These are phyloP conservation scores for Maudiozyma turicensis DNA, from an alignment of 805 yeast genomes.

Conservation along the genomic window DNA sequence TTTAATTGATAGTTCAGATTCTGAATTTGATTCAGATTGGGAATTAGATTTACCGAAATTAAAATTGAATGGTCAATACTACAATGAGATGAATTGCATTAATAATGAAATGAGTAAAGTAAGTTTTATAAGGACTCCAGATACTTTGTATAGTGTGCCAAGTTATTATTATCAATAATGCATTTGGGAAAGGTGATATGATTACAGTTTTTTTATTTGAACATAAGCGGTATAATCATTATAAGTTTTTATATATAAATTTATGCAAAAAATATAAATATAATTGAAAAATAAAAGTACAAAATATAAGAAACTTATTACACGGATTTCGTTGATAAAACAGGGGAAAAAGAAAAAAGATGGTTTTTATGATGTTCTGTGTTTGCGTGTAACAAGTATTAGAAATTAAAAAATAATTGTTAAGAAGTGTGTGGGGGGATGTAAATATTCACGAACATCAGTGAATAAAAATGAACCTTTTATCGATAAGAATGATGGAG, in stretches of 20 bases:
- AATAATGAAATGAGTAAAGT: slow-evolving; percentile 4
- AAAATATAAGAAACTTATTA: neutral
- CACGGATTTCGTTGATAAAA: neutral
- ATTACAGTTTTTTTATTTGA: neutral
- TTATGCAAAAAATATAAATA: neutral
- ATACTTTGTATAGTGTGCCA: slow-evolving; percentile 7
- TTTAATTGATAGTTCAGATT: neutral
- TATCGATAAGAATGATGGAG: neutral
- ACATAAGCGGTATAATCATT: neutral
- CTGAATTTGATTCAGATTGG: neutral
- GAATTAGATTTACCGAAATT: neutral
- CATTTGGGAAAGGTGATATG: neutral
- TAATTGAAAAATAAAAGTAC: neutral
- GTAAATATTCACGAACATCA: neutral
- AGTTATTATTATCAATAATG: slow-evolving; percentile 6
- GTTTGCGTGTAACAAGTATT: neutral
- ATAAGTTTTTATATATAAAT: neutral
- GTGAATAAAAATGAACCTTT: neutral
- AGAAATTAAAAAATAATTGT: neutral
- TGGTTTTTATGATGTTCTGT: neutral
- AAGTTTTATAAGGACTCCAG: slow-evolving; percentile 6
- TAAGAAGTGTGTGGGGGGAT: neutral
- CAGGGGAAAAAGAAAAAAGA: neutral
- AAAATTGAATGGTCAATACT: neutral
- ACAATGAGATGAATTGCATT: neutral